phyloP scores from a whole-genome alignment of 257 asterid species.

The Voacanga thouarsii region DNA sequence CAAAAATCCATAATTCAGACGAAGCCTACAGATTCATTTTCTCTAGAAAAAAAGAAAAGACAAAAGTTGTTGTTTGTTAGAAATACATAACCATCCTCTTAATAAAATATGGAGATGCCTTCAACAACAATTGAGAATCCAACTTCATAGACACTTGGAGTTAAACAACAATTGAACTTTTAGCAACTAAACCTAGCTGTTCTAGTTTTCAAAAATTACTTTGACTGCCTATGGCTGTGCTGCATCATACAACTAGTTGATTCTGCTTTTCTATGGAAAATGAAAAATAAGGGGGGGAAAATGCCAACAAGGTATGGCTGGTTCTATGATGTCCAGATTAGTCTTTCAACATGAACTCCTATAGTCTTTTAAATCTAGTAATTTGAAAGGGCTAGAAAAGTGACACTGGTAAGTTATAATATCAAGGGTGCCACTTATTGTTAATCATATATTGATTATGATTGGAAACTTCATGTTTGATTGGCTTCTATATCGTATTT shows the following conservation, averaged over 20 bases:
- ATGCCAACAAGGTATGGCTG: background rate
- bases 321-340: background rate
- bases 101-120: background rate
- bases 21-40: background rate
- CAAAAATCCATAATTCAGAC: background rate
- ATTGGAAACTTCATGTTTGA: background rate
- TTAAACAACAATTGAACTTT: too few species aligned
- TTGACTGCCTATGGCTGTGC: too few species aligned
- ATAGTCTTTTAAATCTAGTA: background rate
- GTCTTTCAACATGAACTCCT: background rate
- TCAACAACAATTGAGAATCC: background rate
- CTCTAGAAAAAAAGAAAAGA: background rate
- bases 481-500: background rate
- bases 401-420: background rate
- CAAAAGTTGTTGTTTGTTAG: too few species aligned
- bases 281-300: background rate
- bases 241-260: too few species aligned
- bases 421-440: background rate
- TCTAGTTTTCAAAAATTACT: too few species aligned
- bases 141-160: too few species aligned
- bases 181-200: too few species aligned
- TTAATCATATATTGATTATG: background rate
- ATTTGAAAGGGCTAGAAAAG: background rate
- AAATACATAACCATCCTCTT: background rate
- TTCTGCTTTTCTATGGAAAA: too few species aligned